Base-by-base conservation (phyloP, 345 rosid genomes). In the Atalantia buxifolia region DNA sequence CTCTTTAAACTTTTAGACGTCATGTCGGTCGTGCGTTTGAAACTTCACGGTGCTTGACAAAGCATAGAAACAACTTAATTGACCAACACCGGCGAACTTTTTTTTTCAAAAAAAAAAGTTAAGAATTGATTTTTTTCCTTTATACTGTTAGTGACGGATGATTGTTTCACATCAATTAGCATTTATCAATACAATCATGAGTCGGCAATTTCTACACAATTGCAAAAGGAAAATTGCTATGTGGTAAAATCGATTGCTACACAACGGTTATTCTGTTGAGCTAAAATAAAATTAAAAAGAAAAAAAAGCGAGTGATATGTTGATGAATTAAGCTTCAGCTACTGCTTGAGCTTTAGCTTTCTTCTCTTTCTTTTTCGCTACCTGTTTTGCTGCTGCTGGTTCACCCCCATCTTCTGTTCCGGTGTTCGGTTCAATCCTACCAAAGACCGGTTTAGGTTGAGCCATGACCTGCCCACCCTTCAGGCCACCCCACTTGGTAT, bases 401-500 rank as follows among this genome's bases (percentile, higher is more conserved):
- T 77, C 81, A 31, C 57, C 63, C 28, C 70, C 85, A 66, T 72
- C 84, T 76, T 84, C 89, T 14, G 64, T 66, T 70, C 81, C 88
- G 25, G 86, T 65, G 66, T 68, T 82, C 69, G 53, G 82, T 75
- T 93, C 98, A 64, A 95, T 92, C 81, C 96, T 90, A 31, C 88
- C 93, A 78, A 92, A 95, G 36, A 95, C 87, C 1, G 99, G 98
- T 73, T 84, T 87, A 5, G 98, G 92, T 81, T 90, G 90, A 69
- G 92, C 93, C 99, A 93, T 91, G 33, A 92, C 92, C 89, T 87
- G 91, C 50, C 94, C 97, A 0, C 91, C 89, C 81, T 89, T 95
- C 59, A 95, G 86, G 70, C 93, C 94, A 69, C 98, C 99, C 99
- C 99, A 95, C 80, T 84, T 89, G 9, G 99, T 90, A 35, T 88